Conservation (phyloP, 805 yeast genomes). For the Tetrapisispora phaffii region DNA sequence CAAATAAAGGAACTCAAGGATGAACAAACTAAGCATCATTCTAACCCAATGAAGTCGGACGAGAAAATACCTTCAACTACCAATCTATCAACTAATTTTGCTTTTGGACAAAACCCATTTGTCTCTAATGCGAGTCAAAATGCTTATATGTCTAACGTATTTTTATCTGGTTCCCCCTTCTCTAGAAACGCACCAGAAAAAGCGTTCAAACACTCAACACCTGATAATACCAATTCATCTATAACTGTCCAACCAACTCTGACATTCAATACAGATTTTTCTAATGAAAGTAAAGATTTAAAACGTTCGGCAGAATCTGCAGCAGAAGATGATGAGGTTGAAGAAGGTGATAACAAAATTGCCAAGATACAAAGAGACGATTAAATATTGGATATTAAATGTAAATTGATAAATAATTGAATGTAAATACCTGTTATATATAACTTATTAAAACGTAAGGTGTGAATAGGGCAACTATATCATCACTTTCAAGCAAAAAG, state of each 20-base stretch:
- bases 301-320: conserved; percentile 11
- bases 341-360: background rate
- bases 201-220: background rate
- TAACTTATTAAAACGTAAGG: background rate
- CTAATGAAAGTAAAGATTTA: conserved; percentile 3
- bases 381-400: background rate
- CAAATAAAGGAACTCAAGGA: conserved; percentile 8
- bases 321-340: background rate
- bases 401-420: background rate
- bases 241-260: conserved; percentile 2
- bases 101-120: background rate
- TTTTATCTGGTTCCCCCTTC: background rate
- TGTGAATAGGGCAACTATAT: background rate
- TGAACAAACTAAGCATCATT: conserved; percentile 19
- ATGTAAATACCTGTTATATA: background rate
- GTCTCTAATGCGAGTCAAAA: background rate
- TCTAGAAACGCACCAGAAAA: background rate
- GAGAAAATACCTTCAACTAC: background rate
- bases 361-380: background rate
- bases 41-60: background rate
- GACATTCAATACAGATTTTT: conserved; percentile 1
- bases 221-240: background rate
- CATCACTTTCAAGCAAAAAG: background rate
- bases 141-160: background rate
- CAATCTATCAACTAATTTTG: background rate